phyloP scores from a whole-genome alignment of 805 yeast genomes.

The Zygosaccharomyces gambellarensis region DNA sequence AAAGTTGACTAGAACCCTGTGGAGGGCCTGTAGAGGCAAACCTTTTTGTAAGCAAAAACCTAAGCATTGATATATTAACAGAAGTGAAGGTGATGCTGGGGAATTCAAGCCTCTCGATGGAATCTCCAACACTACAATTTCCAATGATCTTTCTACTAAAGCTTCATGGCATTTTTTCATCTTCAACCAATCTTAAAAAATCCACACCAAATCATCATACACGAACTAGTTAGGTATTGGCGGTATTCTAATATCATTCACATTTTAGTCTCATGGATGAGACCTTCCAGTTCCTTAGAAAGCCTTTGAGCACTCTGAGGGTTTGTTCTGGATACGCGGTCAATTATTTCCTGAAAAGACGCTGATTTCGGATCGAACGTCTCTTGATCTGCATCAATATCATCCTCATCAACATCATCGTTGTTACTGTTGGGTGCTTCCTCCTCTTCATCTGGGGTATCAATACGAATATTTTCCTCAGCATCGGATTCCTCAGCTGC shows the following conservation, averaged over 20 bases:
- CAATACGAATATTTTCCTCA: slow-evolving; percentile 27
- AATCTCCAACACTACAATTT: background rate
- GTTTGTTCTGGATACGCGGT: slow-evolving; percentile 24
- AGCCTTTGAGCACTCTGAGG: slow-evolving; percentile 24
- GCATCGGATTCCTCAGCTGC: slow-evolving; percentile 33
- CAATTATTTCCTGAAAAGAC: slow-evolving; percentile 29
- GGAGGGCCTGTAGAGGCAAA: slow-evolving; percentile 24
- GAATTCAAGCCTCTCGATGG: background rate
- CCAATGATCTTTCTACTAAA: background rate
- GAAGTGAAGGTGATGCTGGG: background rate
- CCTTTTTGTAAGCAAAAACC: slow-evolving; percentile 10
- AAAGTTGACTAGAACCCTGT: slow-evolving; percentile 22
- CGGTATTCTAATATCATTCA: slow-evolving; percentile 4
- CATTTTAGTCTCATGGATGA: slow-evolving; percentile 26
- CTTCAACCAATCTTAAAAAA: background rate
- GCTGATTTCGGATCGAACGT: slow-evolving; percentile 29
- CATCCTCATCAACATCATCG: slow-evolving; percentile 15
- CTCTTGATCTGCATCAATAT: slow-evolving; percentile 11
- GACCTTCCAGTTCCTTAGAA: slow-evolving; percentile 20
- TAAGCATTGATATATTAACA: slow-evolving; percentile 3
- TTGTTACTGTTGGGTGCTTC: slow-evolving; percentile 10
- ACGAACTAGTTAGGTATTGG: background rate
- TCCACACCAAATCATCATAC: background rate
- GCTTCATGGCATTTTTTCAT: background rate
- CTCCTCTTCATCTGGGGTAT: slow-evolving; percentile 21